Percentiles rank a stretch among this genome's conserved stretches.
These are phyloP conservation scores for Gossypium aridum DNA, from an alignment of 441 rosid genomes.

Conservation along the genomic window DNA sequence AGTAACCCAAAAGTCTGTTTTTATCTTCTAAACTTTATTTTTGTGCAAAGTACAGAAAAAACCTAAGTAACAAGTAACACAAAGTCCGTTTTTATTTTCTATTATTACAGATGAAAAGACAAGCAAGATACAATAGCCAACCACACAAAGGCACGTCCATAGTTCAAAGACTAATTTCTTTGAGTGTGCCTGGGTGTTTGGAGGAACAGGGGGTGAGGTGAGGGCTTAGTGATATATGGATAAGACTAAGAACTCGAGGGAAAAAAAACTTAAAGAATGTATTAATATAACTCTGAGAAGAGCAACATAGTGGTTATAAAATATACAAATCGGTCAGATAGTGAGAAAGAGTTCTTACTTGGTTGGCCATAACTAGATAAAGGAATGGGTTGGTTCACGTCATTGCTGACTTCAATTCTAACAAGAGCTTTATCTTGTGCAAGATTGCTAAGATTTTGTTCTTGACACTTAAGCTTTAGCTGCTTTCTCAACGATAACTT, in stretches of 20 bases:
- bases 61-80: not conserved
- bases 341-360: slow-evolving; percentile 30
- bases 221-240: not conserved
- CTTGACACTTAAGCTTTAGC: slow-evolving; percentile 88
- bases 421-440: slow-evolving; percentile 47
- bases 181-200: not conserved
- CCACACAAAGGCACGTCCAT: no score
- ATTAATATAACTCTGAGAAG: not conserved
- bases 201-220: not conserved
- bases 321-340: not conserved
- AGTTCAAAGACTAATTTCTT: not conserved
- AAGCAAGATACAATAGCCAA: not conserved
- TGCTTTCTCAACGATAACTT: slow-evolving; percentile 83
- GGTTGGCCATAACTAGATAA: slow-evolving; percentile 33
- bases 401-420: slow-evolving; percentile 38
- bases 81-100: not conserved
- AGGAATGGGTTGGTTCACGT: slow-evolving; percentile 40
- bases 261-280: not conserved
- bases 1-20: not conserved
- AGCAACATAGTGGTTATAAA: not conserved
- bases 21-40: no score
- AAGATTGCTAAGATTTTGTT: slow-evolving; percentile 50
- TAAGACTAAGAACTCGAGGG: not conserved
- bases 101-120: not conserved
- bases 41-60: not conserved